Percentiles rank a stretch among this genome's conserved stretches.
phyloP scores from a whole-genome alignment of 78 protist genomes.

The Dictyostelium brefeldianum region DNA sequence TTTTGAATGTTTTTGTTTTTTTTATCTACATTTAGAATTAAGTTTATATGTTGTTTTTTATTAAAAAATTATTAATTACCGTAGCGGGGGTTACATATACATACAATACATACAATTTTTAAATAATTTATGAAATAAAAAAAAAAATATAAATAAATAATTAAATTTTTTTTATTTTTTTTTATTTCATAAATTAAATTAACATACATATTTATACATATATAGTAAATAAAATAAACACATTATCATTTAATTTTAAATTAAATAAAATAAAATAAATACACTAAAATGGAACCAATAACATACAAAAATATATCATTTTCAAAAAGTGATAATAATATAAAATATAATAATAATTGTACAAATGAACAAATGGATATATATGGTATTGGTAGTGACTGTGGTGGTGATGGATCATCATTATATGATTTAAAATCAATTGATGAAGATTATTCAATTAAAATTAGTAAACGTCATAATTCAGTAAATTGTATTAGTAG shows the following conservation, averaged over 20 bases:
- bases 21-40: too few species aligned
- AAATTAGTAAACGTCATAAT: constrained; percentile 5
- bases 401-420: background rate
- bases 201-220: too few species aligned
- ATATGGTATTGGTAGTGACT: background rate
- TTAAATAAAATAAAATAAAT: too few species aligned
- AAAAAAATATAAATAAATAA: background rate
- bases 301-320: background rate
- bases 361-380: background rate
- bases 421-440: background rate
- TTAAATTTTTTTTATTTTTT: background rate
- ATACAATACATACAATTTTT: too few species aligned
- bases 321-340: background rate
- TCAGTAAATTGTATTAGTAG: background rate
- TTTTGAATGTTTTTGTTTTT: too few species aligned
- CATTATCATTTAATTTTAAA: too few species aligned
- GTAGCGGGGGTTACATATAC: too few species aligned
- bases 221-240: too few species aligned
- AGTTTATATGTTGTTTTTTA: too few species aligned
- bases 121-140: too few species aligned
- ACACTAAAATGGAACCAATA: constrained; percentile 4
- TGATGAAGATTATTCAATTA: background rate
- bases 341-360: background rate
- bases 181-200: background rate
- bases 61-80: too few species aligned